Evolutionary conservation across 73 alveolate genomes (phyloP).

Genomic region (Tetrahymena borealis): DNA sequence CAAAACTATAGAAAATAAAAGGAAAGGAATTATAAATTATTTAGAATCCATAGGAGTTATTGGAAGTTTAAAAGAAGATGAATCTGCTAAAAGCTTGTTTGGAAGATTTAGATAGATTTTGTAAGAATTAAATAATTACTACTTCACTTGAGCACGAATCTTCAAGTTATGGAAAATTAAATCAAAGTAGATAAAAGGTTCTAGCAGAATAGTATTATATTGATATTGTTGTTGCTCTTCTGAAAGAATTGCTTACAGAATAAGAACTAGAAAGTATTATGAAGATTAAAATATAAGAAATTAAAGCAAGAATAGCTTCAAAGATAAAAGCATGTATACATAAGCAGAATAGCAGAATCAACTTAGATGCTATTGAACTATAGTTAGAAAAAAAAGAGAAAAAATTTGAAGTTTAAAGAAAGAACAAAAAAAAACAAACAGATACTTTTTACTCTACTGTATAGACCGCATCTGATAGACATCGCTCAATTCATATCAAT

Average conservation of each 20-base stretch:
- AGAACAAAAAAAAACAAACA: neutral
- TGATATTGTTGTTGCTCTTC: constrained; percentile 20
- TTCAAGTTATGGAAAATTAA: constrained; percentile 5
- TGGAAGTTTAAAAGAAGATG: neutral
- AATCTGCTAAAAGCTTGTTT: neutral
- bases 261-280: constrained; percentile 4
- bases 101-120: constrained; percentile 11
- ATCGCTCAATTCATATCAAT: neutral
- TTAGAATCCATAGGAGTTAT: neutral
- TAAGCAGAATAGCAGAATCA: neutral
- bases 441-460: neutral
- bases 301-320: neutral
- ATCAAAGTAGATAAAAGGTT: constrained; percentile 13
- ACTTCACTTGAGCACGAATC: constrained; percentile 21
- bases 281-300: neutral
- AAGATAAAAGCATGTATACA: neutral
- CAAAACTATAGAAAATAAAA: neutral
- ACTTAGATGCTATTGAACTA: neutral
- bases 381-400: neutral
- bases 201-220: constrained; percentile 31
- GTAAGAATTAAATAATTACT: constrained; percentile 9
- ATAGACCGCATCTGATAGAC: neutral
- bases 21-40: neutral
- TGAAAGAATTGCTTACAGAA: constrained; percentile 16
- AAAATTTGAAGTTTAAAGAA: neutral